Evolutionary conservation across 192 early-diverging fungal genomes (phyloP).

Genomic region (Chytriomyces hyalinus): DNA sequence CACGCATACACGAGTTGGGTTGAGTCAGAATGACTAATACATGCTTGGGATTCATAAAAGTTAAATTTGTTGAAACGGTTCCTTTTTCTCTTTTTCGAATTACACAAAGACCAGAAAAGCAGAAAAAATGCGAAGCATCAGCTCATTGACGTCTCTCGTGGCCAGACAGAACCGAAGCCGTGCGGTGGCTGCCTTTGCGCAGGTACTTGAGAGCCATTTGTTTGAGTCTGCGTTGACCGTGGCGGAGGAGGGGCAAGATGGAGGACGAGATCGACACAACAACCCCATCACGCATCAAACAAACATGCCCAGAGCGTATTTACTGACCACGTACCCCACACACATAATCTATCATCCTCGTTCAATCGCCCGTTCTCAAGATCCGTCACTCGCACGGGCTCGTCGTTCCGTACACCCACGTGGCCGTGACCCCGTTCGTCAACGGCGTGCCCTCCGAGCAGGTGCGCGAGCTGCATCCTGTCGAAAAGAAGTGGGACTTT

Average conservation of each 20-base stretch:
- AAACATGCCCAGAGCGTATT: neutral
- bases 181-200: neutral
- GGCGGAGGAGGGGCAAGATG: no score
- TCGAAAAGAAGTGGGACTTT: slow-evolving; percentile 63
- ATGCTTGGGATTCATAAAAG: no score
- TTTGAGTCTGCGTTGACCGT: no score
- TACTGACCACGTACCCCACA: neutral
- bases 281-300: no score
- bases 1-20: no score
- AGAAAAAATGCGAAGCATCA: neutral
- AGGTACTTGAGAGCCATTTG: slow-evolving; percentile 3
- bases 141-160: slow-evolving; percentile 13
- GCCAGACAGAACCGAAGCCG: slow-evolving; percentile 12
- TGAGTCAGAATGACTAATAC: no score
- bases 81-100: slow-evolving; percentile 1
- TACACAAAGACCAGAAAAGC: slow-evolving; percentile 3
- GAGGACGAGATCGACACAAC: no score
- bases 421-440: slow-evolving; percentile 47
- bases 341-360: neutral
- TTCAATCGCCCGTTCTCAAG: neutral
- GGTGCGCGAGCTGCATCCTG: slow-evolving; percentile 50
- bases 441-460: slow-evolving; percentile 60
- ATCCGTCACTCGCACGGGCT: slow-evolving; percentile 49
- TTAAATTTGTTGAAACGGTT: neutral
- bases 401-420: slow-evolving; percentile 56